Evolutionary conservation across 805 yeast species (phyloP).

Genomic region (Cyberlindnera veronae): DNA sequence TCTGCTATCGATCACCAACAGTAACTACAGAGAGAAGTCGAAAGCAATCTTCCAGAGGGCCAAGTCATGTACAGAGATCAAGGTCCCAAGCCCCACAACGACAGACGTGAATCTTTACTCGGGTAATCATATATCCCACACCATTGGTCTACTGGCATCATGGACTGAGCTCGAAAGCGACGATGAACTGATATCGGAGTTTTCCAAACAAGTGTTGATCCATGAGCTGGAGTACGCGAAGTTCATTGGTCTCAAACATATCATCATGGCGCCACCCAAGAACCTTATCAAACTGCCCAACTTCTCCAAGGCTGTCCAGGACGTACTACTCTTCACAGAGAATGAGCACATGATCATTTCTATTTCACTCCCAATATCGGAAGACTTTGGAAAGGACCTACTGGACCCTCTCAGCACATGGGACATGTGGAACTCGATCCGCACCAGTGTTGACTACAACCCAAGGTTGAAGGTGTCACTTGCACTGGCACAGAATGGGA

Average conservation of each 20-base stretch:
- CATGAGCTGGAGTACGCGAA: conserved; percentile 58
- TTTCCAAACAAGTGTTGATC: conserved; percentile 53
- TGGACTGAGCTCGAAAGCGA: conserved; percentile 68
- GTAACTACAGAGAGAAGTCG: conserved; percentile 43
- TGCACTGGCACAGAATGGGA: conserved; percentile 62
- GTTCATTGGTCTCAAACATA: conserved; percentile 52
- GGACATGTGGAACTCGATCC: conserved; percentile 71
- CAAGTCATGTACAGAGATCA: conserved; percentile 22
- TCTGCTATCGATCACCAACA: conserved; percentile 52
- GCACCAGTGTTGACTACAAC: conserved; percentile 53
- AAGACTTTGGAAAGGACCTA: conserved; percentile 32
- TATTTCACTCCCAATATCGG: conserved; percentile 47
- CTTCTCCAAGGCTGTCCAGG: conserved; percentile 43
- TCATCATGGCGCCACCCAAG: conserved; percentile 63
- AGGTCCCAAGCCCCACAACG: conserved; percentile 39
- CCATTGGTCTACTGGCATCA: conserved; percentile 58
- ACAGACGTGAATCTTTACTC: conserved; percentile 41
- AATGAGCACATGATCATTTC: conserved; percentile 33
- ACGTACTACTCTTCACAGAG: conserved; percentile 31
- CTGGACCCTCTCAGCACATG: conserved; percentile 50
- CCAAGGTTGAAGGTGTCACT: conserved; percentile 62
- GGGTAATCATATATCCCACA: conserved; percentile 37
- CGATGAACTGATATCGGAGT: conserved; percentile 45
- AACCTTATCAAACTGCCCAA: conserved; percentile 48
- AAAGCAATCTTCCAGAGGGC: conserved; percentile 35